Evolutionary conservation across 2,329 filamentous ascomycete genomes (phyloP), one percentile per base, ranked within the genome.

Genomic region (Aspergillus sergii): DNA sequence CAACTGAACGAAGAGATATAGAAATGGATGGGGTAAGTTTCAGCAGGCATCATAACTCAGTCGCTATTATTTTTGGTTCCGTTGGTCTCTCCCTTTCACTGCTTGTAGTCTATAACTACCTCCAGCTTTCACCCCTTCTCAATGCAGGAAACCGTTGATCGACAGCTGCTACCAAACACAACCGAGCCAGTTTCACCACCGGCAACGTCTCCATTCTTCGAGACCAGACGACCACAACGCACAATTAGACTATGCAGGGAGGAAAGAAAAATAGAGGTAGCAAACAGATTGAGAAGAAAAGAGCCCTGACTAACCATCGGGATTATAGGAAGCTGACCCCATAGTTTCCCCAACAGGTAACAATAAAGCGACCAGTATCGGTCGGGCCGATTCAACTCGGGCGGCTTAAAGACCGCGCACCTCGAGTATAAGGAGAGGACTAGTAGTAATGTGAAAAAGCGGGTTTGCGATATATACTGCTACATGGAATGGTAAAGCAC

Each of bases 281-380:
- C 65, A 60, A 57, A 30, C 39, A 57, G 62, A 45, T 55, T 16
- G 50, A 63, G 61, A 68, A 60, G 60, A 62, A 64, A 64, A 64
- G 58, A 62, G 59, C 61, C 60, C 65, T 39, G 59, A 79, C 77
- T 78, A 66, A 79, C 77, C 77, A 78, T 79, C 75, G 63, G 73
- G 67, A 66, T 74, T 72, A 64, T 73, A 73, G 65, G 71, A 72
- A 68, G 72, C 68, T 66, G 72, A 72, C 68, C 76, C 75, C 73
- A 77, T 78, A 70, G 48, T 68, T 69, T 63, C 59, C 66, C 68
- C 65, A 64, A 57, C 59, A 62, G 59, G 57, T 54, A 65, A 66
- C 61, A 61, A 65, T 54, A 60, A 65, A 66, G 60, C 61, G 66
- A 62, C 64, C 69, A 67, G 64, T 60, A 66, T 64, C 66, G 66